Evolutionary conservation across 2,329 filamentous ascomycete species (phyloP).

Genomic region (Raffaelea deltoideospora): DNA sequence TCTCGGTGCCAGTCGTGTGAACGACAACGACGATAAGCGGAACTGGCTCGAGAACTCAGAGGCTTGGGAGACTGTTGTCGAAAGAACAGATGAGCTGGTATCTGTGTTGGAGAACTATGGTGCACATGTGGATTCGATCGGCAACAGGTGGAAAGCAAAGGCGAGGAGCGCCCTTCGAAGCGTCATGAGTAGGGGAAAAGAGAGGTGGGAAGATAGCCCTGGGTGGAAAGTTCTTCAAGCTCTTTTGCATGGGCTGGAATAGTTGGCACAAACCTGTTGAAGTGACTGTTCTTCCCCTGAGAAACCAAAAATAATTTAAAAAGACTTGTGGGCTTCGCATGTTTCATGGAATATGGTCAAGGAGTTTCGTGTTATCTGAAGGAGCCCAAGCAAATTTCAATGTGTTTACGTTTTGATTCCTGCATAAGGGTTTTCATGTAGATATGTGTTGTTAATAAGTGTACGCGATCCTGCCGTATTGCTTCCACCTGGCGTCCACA

Average conservation of each 20-base stretch:
- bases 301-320: no score
- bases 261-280: background rate
- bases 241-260: conserved; percentile 35
- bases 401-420: no score
- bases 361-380: no score
- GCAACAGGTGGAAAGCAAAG: conserved; percentile 76
- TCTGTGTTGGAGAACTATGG: conserved; percentile 73
- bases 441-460: no score
- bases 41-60: conserved; percentile 42
- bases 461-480: no score
- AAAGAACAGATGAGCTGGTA: conserved; percentile 67
- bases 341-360: no score
- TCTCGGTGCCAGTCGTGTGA: conserved; percentile 20
- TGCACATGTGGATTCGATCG: conserved; percentile 48
- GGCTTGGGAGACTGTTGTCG: conserved; percentile 58
- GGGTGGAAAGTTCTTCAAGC: conserved; percentile 49
- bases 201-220: conserved; percentile 63
- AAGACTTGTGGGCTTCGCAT: no score
- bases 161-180: conserved; percentile 70
- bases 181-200: conserved; percentile 68
- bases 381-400: no score
- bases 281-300: no score
- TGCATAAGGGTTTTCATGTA: no score
- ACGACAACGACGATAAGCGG: conserved; percentile 21
- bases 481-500: no score